A percentile compares a stretch with the other conserved stretches of the same genome.
Evolutionary conservation across 164 flowering plant species (phyloP).

Genomic region (Platanus orientalis): DNA sequence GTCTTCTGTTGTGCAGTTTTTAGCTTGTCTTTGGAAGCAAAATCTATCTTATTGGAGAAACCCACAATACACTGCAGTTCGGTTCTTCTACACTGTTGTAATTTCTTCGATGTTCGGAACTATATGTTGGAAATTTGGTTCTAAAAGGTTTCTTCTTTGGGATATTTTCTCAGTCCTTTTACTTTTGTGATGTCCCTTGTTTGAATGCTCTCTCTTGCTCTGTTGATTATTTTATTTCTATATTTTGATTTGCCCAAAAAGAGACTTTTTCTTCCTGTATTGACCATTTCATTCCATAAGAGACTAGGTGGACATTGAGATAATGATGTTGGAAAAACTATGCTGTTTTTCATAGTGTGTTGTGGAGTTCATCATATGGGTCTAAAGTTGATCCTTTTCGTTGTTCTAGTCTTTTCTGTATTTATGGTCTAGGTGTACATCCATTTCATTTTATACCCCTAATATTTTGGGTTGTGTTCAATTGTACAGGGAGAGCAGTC

Average conservation of each 20-base stretch:
- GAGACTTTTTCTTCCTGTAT: no score
- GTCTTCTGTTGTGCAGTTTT: conserved; percentile 61
- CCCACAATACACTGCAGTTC: conserved; percentile 94
- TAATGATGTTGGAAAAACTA: not conserved
- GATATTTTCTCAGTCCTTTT: not conserved
- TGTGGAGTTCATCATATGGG: not conserved
- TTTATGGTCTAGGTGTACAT: not conserved
- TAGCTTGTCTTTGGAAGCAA: conserved; percentile 94
- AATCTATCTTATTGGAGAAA: conserved; percentile 94
- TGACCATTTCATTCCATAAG: no score
- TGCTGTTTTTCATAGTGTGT: not conserved
- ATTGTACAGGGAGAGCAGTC: conserved; percentile 64
- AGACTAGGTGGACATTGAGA: no score
- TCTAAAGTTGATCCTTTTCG: no score
- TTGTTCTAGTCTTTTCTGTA: not conserved
- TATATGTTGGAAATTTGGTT: conserved; percentile 92
- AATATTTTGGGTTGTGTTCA: not conserved
- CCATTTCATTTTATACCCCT: not conserved
- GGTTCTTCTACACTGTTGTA: conserved; percentile 87
- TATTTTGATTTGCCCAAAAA: not conserved
- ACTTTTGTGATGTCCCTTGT: not conserved
- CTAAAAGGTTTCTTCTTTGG: conserved; percentile 54
- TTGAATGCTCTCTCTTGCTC: not conserved
- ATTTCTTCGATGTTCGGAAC: conserved; percentile 95
- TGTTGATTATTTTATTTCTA: not conserved